Evolutionary conservation across 208 protist genomes (phyloP).

Genomic region (Histomonas meleagridis): DNA sequence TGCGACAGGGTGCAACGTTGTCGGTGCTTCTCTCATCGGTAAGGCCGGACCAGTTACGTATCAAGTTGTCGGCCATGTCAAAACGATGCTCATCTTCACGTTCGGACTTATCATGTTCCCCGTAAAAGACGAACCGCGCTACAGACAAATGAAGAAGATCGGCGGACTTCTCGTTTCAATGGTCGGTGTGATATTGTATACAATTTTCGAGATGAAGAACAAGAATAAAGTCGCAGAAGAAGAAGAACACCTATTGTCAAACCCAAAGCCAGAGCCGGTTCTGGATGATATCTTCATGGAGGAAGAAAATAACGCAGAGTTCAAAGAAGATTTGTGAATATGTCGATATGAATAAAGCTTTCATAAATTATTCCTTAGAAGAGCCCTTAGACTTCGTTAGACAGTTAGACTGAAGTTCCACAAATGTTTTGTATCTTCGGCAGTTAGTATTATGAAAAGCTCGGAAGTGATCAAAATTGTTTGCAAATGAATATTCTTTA

Average conservation of each 20-base stretch:
- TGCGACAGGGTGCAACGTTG: conserved; percentile 38
- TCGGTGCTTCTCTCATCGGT: conserved; percentile 37
- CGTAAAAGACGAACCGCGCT: background rate
- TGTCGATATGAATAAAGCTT: too few relatives aligned
- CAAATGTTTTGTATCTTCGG: too few relatives aligned
- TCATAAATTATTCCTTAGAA: too few relatives aligned
- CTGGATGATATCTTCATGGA: background rate
- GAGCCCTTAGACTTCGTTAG: too few relatives aligned
- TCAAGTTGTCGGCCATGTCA: conserved; percentile 43
- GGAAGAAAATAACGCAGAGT: background rate
- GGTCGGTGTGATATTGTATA: background rate
- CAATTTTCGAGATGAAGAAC: background rate
- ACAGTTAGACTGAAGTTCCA: too few relatives aligned
- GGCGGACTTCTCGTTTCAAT: background rate
- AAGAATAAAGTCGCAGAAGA: background rate
- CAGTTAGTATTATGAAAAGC: too few relatives aligned
- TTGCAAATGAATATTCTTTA: too few relatives aligned
- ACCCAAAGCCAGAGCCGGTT: background rate
- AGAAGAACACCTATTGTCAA: background rate
- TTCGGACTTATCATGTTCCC: conserved; percentile 39
- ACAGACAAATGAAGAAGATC: background rate
- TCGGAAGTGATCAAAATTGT: too few relatives aligned
- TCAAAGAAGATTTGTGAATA: too few relatives aligned
- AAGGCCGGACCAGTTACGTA: conserved; percentile 44
- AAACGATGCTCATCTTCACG: conserved; percentile 38